Percentiles rank a stretch among this genome's conserved stretches.
These are phyloP conservation scores for Penicillium ucsense DNA, from an alignment of 495 filamentous ascomycete genomes.

Conservation along the genomic window DNA sequence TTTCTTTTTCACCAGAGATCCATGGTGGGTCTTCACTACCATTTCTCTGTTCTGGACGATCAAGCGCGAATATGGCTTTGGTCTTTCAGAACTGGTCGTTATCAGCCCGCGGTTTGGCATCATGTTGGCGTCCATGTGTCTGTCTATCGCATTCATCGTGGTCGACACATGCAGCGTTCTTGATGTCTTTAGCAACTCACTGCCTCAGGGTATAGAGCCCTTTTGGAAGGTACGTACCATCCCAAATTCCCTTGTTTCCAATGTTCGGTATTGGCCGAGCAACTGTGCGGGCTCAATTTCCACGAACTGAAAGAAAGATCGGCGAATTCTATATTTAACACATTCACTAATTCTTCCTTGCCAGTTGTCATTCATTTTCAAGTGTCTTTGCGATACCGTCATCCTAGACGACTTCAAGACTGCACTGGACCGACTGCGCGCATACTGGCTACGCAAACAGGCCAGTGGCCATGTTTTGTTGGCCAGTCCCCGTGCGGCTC, in stretches of 20 bases:
- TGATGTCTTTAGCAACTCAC: conserved; percentile 15
- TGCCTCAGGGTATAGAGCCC: conserved; percentile 29
- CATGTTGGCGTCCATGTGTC: conserved; percentile 44
- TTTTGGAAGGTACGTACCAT: conserved; percentile 30
- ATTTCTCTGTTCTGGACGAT: conserved; percentile 44
- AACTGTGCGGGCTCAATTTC: too few species aligned
- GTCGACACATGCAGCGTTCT: conserved; percentile 34
- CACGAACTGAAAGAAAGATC: too few species aligned
- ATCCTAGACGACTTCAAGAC: conserved; percentile 57
- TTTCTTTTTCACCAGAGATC: conserved; percentile 30
- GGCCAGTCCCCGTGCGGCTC: neutral
- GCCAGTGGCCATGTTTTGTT: conserved; percentile 3
- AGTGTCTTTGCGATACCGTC: conserved; percentile 49
- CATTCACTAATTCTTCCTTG: neutral
- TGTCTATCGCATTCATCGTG: conserved; percentile 45
- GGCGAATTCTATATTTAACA: too few species aligned
- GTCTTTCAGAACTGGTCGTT: conserved; percentile 34
- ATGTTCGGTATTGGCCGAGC: neutral
- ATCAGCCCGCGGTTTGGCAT: conserved; percentile 47
- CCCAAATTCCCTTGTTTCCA: neutral
- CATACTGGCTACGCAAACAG: conserved; percentile 11
- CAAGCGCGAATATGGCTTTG: conserved; percentile 42
- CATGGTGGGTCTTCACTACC: conserved; percentile 52
- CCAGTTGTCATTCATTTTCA: conserved; percentile 46
- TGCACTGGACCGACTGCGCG: conserved; percentile 27